Conservation (phyloP, 208 protist genomes). For the Leptomonas seymouri region DNA sequence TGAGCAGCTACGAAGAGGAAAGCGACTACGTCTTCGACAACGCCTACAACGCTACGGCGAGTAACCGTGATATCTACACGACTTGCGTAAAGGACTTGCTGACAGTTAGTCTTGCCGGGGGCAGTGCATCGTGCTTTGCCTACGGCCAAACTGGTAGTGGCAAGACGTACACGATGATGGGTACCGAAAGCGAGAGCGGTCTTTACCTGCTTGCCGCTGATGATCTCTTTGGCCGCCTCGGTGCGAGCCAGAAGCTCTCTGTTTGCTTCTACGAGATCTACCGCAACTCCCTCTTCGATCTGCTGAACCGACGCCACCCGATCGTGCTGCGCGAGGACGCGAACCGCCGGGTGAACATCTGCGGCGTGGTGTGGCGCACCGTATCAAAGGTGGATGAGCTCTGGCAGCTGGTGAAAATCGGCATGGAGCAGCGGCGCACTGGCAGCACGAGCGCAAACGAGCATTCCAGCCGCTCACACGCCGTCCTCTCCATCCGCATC, state of each 20-base stretch:
- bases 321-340: conserved; percentile 92
- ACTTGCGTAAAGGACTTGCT: conserved; percentile 80
- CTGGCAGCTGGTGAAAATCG: conserved; percentile 70
- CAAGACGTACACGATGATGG: conserved; percentile 95
- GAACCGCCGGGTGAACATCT: conserved; percentile 88
- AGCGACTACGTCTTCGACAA: conserved; percentile 96
- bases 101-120: conserved; percentile 85
- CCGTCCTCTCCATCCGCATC: conserved; percentile 76
- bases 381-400: conserved; percentile 64
- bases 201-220: conserved; percentile 91
- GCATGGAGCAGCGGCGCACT: conserved; percentile 80
- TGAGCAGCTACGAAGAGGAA: conserved; percentile 94
- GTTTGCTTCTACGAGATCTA: conserved; percentile 97
- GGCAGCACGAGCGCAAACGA: conserved; percentile 92
- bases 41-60: conserved; percentile 75
- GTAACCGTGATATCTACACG: conserved; percentile 90
- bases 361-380: conserved; percentile 85
- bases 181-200: conserved; percentile 70
- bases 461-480: conserved; percentile 89
- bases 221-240: conserved; percentile 87
- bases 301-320: conserved; percentile 89
- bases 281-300: conserved; percentile 94
- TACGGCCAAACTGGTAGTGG: conserved; percentile 94
- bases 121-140: conserved; percentile 95
- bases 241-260: conserved; percentile 44